Evolutionary conservation across 352 stramenopile species (phyloP), one percentile per base, ranked within the genome.

Genomic region (Phytophthora uliginosa): DNA sequence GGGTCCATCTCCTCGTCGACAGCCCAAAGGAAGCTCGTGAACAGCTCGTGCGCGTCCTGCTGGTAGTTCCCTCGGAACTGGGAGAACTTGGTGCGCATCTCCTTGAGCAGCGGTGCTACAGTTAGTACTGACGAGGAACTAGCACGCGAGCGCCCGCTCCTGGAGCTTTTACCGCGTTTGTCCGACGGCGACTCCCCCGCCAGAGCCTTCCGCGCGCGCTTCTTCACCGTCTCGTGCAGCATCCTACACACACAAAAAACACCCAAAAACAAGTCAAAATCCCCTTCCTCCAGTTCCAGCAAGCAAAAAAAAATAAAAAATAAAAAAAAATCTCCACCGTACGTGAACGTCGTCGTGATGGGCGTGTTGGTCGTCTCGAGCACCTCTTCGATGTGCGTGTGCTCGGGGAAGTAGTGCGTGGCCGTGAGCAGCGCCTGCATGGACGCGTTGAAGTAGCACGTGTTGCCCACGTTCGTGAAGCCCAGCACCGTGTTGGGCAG

Each of bases 21-120:
- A n/a, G 82, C 81, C 83, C 84, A 98, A 18, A 99, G 73, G 9
- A 99, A 83, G 66, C 92, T 98, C 8, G 83, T 79, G 10, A 99
- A 89, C 0, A 99, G 71, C 74, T 99, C 98, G 70, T 99, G 96
- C 7, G 96, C 91, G 72, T 99, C 98, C 53, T 99, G 98, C 82
- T 99, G 98, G 51, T 97, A 90, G 70, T 93, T 87, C 3, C 97
- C 97, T n/a, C 83, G 77, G 71, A 99, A 99, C 26, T 95, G 90
- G 6, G 89, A 82, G 74, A 99, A 98, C 34, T 93, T 93, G 24
- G 86, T 89, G 5, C 87, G 82, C 48, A 94, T 81, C 31, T 85
- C 86, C 55, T 86, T 91, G 18, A 94, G 77, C 20, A 94, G 40
- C 13, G 84, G 84, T 13, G 81, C 81, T 7, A 92, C 81, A 0